Conservation (phyloP, 345 rosid genomes). For the Boechera retrofracta region DNA sequence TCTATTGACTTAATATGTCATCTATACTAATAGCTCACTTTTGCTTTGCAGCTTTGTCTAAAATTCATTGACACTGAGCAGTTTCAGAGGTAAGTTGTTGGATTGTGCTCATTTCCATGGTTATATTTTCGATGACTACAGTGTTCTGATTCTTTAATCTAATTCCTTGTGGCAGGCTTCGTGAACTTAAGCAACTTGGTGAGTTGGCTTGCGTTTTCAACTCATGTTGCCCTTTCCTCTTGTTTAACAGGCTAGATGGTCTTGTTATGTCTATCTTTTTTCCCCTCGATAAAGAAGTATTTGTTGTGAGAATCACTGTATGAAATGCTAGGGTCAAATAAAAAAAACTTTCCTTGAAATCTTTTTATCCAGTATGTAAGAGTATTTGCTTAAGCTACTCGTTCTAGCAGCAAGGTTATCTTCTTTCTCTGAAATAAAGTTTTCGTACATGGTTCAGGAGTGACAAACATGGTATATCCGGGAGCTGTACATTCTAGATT, state of each 20-base stretch:
- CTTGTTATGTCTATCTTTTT: not conserved
- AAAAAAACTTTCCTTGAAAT: not conserved
- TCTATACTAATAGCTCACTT: constrained; percentile 11
- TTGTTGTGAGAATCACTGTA: not conserved
- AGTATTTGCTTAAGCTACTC: constrained; percentile 10
- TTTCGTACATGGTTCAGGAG: constrained; percentile 56
- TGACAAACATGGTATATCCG: constrained; percentile 80
- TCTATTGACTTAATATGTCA: not conserved
- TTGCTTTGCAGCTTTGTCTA: constrained; percentile 66
- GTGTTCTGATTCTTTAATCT: not conserved
- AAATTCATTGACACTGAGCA: constrained; percentile 91
- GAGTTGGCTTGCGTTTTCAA: constrained; percentile 40
- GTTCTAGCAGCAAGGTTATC: not conserved
- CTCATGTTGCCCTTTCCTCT: constrained; percentile 12
- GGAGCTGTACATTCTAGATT: constrained; percentile 93
- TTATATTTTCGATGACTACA: not conserved
- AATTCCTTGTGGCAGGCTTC: constrained; percentile 65
- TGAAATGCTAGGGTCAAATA: not conserved
- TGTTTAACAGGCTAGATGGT: constrained; percentile 11
- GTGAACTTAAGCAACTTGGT: constrained; percentile 95
- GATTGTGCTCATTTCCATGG: constrained; percentile 10
- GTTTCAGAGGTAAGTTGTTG: constrained; percentile 73
- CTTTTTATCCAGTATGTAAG: too few relatives aligned
- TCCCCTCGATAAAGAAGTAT: not conserved
- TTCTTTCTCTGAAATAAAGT: not conserved